Evolutionary conservation across 768 basidiomycete genomes (phyloP).

Genomic region (Harrya chromipes): DNA sequence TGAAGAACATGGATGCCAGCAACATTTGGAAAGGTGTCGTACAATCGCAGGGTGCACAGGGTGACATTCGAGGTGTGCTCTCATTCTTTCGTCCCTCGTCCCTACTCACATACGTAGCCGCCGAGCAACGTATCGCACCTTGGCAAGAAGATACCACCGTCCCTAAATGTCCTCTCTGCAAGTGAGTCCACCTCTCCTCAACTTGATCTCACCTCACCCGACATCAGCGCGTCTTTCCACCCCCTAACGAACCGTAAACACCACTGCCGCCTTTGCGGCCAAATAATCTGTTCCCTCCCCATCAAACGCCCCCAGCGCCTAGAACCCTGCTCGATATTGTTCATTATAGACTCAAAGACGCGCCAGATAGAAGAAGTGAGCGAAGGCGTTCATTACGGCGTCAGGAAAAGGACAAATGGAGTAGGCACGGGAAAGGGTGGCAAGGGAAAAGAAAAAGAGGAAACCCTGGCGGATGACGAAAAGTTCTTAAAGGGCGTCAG

Average conservation of each 20-base stretch:
- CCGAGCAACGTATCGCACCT: conserved; percentile 90
- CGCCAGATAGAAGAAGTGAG: conserved; percentile 80
- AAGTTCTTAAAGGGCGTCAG: conserved; percentile 88
- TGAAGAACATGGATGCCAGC: conserved; percentile 62
- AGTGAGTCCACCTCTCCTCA: conserved; percentile 41
- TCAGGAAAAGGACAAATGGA: conserved; percentile 44
- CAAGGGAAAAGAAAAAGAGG: conserved; percentile 35
- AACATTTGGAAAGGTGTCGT: conserved; percentile 69
- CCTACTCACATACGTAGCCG: conserved; percentile 39
- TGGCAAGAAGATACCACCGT: conserved; percentile 86
- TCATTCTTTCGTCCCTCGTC: conserved; percentile 3
- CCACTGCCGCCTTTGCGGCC: conserved; percentile 91
- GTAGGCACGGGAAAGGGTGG: conserved; percentile 13
- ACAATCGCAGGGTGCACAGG: conserved; percentile 47
- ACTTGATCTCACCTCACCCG: conserved; percentile 6
- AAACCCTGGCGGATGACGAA: conserved; percentile 58
- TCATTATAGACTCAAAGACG: conserved; percentile 80
- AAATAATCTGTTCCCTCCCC: conserved; percentile 88
- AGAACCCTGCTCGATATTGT: conserved; percentile 71
- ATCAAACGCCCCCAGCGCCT: conserved; percentile 67
- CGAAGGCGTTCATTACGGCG: conserved; percentile 83
- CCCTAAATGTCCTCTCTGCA: conserved; percentile 82
- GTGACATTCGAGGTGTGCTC: conserved; percentile 63
- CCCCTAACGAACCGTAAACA: conserved; percentile 92
- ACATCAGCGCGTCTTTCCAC: conserved; percentile 67